A percentile compares a stretch with the other conserved stretches of the same genome.
phyloP scores from a whole-genome alignment of 192 early-diverging fungal genomes.

The Coemansia sp. region DNA sequence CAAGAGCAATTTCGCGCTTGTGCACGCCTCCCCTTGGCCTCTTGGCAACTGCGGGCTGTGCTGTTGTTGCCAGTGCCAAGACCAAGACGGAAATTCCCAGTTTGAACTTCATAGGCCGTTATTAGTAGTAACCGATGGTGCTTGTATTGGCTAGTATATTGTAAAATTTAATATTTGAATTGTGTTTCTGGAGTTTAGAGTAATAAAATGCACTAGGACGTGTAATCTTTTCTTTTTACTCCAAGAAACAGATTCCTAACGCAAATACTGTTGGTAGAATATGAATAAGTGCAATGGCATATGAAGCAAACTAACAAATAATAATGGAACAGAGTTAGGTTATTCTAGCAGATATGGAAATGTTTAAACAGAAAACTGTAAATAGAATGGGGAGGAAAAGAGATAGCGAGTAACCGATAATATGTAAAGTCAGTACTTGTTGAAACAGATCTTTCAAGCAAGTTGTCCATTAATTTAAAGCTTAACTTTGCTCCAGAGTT shows the following conservation, averaged over 20 bases:
- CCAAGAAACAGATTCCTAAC: too few relatives aligned
- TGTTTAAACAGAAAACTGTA: neutral
- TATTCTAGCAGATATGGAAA: neutral
- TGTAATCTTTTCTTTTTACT: too few relatives aligned
- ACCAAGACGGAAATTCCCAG: conserved; percentile 34
- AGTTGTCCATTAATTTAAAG: neutral
- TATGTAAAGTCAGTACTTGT: neutral
- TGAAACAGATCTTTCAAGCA: neutral
- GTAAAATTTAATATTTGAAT: neutral
- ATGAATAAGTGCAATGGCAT: neutral
- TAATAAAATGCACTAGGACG: too few relatives aligned
- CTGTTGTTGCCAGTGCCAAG: conserved; percentile 28
- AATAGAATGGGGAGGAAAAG: neutral
- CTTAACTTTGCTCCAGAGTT: neutral
- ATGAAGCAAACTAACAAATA: neutral
- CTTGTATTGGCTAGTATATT: neutral
- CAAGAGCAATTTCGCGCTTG: conserved; percentile 27
- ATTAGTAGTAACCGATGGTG: neutral
- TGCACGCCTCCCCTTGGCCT: neutral
- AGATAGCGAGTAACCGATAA: neutral
- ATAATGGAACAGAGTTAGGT: neutral
- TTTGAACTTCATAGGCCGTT: conserved; percentile 35
- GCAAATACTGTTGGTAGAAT: neutral
- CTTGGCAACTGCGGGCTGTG: conserved; percentile 14
- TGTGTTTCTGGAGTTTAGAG: neutral